Evolutionary conservation across 2,329 filamentous ascomycete species (phyloP), one percentile per base, ranked within the genome.

Genomic region (Venturia nashicola): DNA sequence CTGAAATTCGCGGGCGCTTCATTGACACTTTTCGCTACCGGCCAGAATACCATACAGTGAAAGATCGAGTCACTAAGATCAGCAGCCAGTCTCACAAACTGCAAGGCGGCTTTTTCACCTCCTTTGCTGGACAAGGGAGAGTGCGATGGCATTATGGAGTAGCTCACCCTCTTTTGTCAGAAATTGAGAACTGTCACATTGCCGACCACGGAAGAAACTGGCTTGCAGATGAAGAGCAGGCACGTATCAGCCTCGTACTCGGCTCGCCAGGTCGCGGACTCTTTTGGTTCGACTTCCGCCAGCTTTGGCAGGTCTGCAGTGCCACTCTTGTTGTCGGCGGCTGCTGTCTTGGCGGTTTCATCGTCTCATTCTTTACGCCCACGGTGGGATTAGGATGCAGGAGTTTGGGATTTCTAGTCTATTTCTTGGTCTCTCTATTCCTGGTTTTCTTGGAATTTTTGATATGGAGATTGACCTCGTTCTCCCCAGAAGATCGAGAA

Each of bases 141-240:
- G 43, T 61, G 14, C 39, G 64, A 42, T 65, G 44, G 40, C 64
- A 65, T 54, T 65, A 65, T 44, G 64, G 64, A n/a, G 64, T 51
- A 3, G 64, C 63, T 23, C 64, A 65, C 48, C 44, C 64, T 14
- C 65, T 65, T 27, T 43, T 65, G 14, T 44, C 42, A 18, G 64
- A 65, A 23, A 64, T 65, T n/a, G 64, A 65, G 40, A 65, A 65
- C 6, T 55, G 34, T 36, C 60, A 54, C 42, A 55, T 65, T 27
- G 64, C 64, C 16, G 62, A 65, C 8, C 54, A 61, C 54, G 64
- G 64, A 9, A 64, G 64, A 18, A 51, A 61, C n/a, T 65, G 64
- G 64, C 54, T 64, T 27, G 27, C 39, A 1, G n/a, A 65, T 42
- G 64, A 65, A 36, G 16, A 44, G n/a, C 18, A 55, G 14, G 64